phyloP scores from a whole-genome alignment of 176 grass and related monocot genomes.

The Paspalum notatum region DNA sequence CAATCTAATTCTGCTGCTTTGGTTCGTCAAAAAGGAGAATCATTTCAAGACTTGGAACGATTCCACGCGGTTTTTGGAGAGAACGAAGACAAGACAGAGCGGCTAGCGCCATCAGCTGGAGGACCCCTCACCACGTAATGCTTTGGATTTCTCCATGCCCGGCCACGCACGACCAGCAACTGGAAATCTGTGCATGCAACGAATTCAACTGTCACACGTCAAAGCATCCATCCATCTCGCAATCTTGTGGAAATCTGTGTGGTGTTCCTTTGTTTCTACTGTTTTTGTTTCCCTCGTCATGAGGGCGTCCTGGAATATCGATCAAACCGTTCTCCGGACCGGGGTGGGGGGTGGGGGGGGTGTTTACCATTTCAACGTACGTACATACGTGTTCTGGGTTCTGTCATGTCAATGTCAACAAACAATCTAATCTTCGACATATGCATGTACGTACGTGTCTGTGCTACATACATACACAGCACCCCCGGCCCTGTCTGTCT shows the following conservation, averaged over 20 bases:
- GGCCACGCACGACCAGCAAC: conserved; percentile 2
- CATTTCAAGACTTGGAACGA: conserved; percentile 42
- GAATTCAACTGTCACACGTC: conserved; percentile 22
- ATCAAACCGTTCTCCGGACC: not conserved
- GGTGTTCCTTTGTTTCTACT: not conserved
- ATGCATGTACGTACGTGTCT: not conserved
- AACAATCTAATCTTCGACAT: too few relatives aligned
- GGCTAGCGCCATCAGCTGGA: too few relatives aligned
- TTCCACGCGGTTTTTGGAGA: conserved; percentile 56
- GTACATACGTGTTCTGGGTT: not conserved
- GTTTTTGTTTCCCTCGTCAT: not conserved
- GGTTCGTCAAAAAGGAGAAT: conserved; percentile 32
- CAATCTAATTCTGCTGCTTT: too few relatives aligned
- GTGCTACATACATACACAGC: not conserved
- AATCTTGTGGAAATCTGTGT: conserved; percentile 7
- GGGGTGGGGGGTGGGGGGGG: not conserved
- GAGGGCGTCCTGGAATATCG: conserved; percentile 15
- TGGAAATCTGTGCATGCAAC: not conserved
- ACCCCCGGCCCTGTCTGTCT: too few relatives aligned
- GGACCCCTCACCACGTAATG: not conserved
- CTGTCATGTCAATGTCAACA: conserved; percentile 1
- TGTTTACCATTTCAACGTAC: conserved; percentile 45
- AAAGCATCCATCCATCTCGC: conserved; percentile 8
- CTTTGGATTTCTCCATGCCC: conserved; percentile 34
- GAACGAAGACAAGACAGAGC: not conserved